Evolutionary conservation across 768 basidiomycete species (phyloP).

Genomic region (Sarcodon aspratus): DNA sequence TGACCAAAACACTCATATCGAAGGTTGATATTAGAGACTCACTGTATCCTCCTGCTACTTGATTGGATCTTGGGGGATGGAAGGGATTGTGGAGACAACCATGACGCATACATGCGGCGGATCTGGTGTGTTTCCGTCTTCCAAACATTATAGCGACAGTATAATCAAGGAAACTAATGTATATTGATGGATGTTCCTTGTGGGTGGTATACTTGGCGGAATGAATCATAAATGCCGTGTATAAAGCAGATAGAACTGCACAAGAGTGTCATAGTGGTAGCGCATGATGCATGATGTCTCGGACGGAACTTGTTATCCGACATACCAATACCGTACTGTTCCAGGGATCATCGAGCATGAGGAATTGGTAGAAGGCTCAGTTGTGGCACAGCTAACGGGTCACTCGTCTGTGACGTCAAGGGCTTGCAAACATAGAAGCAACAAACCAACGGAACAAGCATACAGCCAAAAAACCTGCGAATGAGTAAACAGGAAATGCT

Average conservation of each 20-base stretch:
- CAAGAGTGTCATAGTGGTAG: too few species aligned
- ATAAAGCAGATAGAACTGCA: neutral
- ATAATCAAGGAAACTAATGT: neutral
- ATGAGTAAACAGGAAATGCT: neutral
- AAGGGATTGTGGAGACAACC: neutral
- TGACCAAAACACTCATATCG: constrained; percentile 32
- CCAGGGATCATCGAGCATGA: neutral
- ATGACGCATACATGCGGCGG: too few species aligned
- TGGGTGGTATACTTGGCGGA: neutral
- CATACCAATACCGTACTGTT: neutral
- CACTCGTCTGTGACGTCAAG: too few species aligned
- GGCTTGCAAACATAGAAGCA: neutral
- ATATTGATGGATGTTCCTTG: neutral
- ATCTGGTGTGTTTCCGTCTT: constrained; percentile 3
- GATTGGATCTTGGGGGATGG: constrained; percentile 22
- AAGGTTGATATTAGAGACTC: constrained; percentile 41
- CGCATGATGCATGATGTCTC: too few species aligned
- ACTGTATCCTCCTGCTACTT: constrained; percentile 40
- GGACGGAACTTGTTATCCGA: neutral
- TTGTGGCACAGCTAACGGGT: neutral
- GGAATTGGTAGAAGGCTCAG: neutral
- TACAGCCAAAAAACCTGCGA: neutral
- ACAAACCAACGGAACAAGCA: neutral
- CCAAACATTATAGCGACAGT: constrained; percentile 2
- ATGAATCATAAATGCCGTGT: neutral